phyloP scores from a whole-genome alignment of 2,329 filamentous ascomycete species.

The Incumbomyces lentus region DNA sequence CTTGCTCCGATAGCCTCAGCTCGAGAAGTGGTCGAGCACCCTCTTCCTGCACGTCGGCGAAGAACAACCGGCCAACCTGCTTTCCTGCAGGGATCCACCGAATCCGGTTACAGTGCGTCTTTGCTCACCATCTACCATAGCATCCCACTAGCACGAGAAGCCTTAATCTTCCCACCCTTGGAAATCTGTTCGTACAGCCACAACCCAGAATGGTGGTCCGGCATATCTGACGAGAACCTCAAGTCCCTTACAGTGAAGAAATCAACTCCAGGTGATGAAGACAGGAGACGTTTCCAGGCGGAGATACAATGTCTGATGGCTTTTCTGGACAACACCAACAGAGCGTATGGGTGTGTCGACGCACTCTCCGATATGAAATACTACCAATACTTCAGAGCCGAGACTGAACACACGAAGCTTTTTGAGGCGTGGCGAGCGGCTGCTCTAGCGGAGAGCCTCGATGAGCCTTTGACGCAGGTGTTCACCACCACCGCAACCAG shows the following conservation, averaged over 20 bases:
- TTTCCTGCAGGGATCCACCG: slow-evolving; percentile 47
- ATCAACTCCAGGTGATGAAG: slow-evolving; percentile 25
- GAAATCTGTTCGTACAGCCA: slow-evolving; percentile 42
- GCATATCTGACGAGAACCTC: slow-evolving; percentile 40
- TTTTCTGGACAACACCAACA: slow-evolving; percentile 47
- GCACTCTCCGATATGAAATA: slow-evolving; percentile 37
- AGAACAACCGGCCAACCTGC: slow-evolving; percentile 41
- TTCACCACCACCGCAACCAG: slow-evolving; percentile 39
- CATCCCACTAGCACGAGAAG: slow-evolving; percentile 49
- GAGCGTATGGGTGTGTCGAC: slow-evolving; percentile 49
- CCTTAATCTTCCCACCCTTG: slow-evolving; percentile 41
- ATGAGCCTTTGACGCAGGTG: slow-evolving; percentile 32
- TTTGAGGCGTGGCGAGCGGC: slow-evolving; percentile 41
- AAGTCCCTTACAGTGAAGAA: slow-evolving; percentile 37
- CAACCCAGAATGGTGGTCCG: slow-evolving; percentile 54
- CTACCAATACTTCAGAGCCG: slow-evolving; percentile 23
- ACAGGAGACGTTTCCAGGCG: slow-evolving; percentile 39
- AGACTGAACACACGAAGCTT: slow-evolving; percentile 31
- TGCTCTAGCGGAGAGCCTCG: slow-evolving; percentile 32
- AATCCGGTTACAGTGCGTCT: slow-evolving; percentile 45
- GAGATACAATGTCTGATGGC: slow-evolving; percentile 54
- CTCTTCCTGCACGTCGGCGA: slow-evolving; percentile 40
- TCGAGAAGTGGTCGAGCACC: slow-evolving; percentile 46
- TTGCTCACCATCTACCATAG: slow-evolving; percentile 52
- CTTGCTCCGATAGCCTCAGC: slow-evolving; percentile 41